A percentile compares a stretch with the other conserved stretches of the same genome.
Evolutionary conservation across 2,329 filamentous ascomycete genomes (phyloP).

Genomic region (Chaetomiaceae sp.): DNA sequence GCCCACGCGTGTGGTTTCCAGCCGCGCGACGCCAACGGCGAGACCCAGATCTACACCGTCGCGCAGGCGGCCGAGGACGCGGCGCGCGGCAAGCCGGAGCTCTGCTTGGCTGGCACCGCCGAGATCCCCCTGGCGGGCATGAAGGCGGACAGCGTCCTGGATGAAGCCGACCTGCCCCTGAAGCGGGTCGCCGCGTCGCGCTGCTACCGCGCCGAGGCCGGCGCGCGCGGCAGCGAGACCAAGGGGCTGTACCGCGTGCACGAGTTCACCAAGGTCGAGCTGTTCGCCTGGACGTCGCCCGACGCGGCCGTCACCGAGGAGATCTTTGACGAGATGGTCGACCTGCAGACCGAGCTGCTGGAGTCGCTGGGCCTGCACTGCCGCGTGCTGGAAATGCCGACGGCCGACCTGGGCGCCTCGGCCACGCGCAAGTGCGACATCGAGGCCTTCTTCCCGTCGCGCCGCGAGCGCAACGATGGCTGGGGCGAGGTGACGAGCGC

Average conservation of each 20-base stretch:
- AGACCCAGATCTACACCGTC: conserved; percentile 85
- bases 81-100: conserved; percentile 56
- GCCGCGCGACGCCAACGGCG: conserved; percentile 80
- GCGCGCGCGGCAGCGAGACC: conserved; percentile 79
- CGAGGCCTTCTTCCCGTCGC: conserved; percentile 86
- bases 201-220: conserved; percentile 95
- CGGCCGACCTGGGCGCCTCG: conserved; percentile 79
- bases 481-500: conserved; percentile 94
- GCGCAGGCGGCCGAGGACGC: conserved; percentile 59
- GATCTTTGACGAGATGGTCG: conserved; percentile 78
- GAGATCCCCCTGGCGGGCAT: conserved; percentile 93
- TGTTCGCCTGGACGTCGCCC: conserved; percentile 84
- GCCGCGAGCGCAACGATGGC: conserved; percentile 57
- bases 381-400: conserved; percentile 89
- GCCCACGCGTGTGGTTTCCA: conserved; percentile 90
- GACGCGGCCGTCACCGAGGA: conserved; percentile 42
- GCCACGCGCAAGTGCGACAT: conserved; percentile 86
- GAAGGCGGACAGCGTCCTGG: conserved; percentile 67
- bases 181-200: conserved; percentile 79
- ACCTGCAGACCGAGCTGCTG: conserved; percentile 80
- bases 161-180: conserved; percentile 60
- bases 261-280: conserved; percentile 97
- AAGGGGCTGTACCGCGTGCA: conserved; percentile 96
- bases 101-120: conserved; percentile 79
- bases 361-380: conserved; percentile 71